Conservation (phyloP, 805 yeast genomes). For the Grigorovia transvaalensis region DNA sequence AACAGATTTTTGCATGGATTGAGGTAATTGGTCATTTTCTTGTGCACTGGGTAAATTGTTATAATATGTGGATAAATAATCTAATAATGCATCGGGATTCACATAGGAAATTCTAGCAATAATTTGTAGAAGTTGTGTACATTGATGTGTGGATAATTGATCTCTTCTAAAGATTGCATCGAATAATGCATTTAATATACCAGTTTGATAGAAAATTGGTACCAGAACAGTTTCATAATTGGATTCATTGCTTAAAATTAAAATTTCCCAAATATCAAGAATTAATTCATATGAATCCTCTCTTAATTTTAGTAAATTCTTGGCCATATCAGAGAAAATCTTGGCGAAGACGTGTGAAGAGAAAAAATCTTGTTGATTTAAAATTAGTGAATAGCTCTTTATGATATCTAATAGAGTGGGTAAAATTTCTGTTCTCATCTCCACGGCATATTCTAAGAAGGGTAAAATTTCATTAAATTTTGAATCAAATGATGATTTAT, state of each 20-base stretch:
- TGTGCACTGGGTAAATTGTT: constrained; percentile 13
- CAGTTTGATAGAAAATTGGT: constrained; percentile 21
- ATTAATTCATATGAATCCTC: constrained; percentile 54
- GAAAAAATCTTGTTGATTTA: constrained; percentile 31
- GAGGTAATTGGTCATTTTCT: constrained; percentile 16
- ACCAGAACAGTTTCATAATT: constrained; percentile 16
- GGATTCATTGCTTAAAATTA: constrained; percentile 19
- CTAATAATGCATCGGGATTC: constrained; percentile 26
- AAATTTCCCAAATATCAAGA: constrained; percentile 31
- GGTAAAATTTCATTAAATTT: constrained; percentile 39
- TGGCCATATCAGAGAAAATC: constrained; percentile 40
- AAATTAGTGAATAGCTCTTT: constrained; percentile 49
- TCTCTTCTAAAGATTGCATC: constrained; percentile 25
- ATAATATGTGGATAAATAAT: constrained; percentile 22
- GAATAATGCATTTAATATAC: constrained; percentile 18
- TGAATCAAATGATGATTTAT: constrained; percentile 21
- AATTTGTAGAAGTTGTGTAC: constrained; percentile 28
- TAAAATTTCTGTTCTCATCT: constrained; percentile 63
- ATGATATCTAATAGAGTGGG: constrained; percentile 52
- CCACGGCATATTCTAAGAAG: constrained; percentile 46
- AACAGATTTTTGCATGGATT: constrained; percentile 15
- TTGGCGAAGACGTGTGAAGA: constrained; percentile 18
- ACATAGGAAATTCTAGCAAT: constrained; percentile 30
- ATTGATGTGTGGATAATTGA: constrained; percentile 23
- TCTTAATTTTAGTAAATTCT: constrained; percentile 49